Evolutionary conservation across 2,329 filamentous ascomycete genomes (phyloP), one percentile per base, ranked within the genome.

Genomic region (Delphinella strobiligena): DNA sequence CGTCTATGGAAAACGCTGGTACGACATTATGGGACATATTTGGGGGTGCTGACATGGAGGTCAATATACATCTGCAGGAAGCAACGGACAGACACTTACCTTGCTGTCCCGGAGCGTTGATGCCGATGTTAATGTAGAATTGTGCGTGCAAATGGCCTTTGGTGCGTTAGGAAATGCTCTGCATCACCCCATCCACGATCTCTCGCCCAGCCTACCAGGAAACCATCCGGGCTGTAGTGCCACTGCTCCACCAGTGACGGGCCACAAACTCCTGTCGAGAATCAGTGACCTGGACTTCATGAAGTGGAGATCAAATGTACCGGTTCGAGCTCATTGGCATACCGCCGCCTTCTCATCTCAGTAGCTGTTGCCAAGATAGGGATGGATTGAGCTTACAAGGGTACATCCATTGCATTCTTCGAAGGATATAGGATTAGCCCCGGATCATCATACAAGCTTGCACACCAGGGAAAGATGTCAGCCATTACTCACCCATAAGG

Each of bases 211-310:
- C 38, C 5, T 31, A 35, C 42, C 91, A 43, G 80, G 78, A 68
- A 95, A 95, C 91, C 91, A 96, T 54, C 89, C 91, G 0, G 91
- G 91, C 56, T 96, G 89, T 53, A 95, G 72, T 36, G 86, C 74
- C 45, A 98, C 55, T n/a, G 87, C 86, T 46, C 91, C 91, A 50
- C 91, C 91, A 19, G 66, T 75, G 36, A 86, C 72, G 12, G 91
- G 88, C 91, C 91, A 96, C 64, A 81, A 84, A 11, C 91, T 94
- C 24, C 39, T 36, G 32, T 10, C n/a, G 16, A n/a, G n/a, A n/a
- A n/a, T n/a, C n/a, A n/a, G n/a, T n/a, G n/a, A n/a, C n/a, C n/a
- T n/a, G n/a, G n/a, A n/a, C n/a, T n/a, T n/a, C n/a, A n/a, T n/a
- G n/a, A n/a, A n/a, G n/a, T n/a, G n/a, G n/a, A n/a, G n/a, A n/a